A percentile compares a stretch with the other conserved stretches of the same genome.
phyloP scores from a whole-genome alignment of 495 filamentous ascomycete genomes.

The Neurospora intermedia region DNA sequence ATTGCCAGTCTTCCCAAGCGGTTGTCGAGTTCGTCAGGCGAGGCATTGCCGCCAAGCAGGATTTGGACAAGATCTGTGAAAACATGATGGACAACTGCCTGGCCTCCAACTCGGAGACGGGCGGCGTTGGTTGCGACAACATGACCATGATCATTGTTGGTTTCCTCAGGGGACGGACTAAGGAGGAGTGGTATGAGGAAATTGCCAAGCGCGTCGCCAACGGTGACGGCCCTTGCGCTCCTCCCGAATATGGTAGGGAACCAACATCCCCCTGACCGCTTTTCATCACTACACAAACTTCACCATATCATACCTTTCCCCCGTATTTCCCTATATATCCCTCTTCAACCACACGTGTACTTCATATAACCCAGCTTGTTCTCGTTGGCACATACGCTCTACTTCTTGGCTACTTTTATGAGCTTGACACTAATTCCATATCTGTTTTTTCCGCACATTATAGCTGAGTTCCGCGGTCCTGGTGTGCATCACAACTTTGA shows the following conservation, averaged over 20 bases:
- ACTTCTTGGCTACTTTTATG: not conserved
- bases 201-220: constrained; percentile 89
- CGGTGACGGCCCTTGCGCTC: constrained; percentile 96
- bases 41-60: constrained; percentile 91
- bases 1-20: constrained; percentile 95
- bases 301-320: not conserved
- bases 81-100: constrained; percentile 99
- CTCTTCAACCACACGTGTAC: constrained; percentile 9
- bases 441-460: constrained; percentile 8
- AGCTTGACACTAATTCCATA: constrained; percentile 18
- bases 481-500: constrained; percentile 84
- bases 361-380: not conserved
- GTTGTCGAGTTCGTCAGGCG: constrained; percentile 94
- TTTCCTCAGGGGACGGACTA: constrained; percentile 78
- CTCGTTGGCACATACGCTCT: not conserved
- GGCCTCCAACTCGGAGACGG: constrained; percentile 92
- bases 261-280: constrained; percentile 8
- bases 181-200: constrained; percentile 96
- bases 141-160: constrained; percentile 96
- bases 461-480: constrained; percentile 94
- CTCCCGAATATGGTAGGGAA: constrained; percentile 95
- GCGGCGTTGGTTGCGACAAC: constrained; percentile 97
- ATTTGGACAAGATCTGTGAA: constrained; percentile 86
- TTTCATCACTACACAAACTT: not conserved
- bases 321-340: not conserved